Base-by-base conservation (phyloP, 495 filamentous ascomycete species). In the Aspergillus cavernicola region DNA sequence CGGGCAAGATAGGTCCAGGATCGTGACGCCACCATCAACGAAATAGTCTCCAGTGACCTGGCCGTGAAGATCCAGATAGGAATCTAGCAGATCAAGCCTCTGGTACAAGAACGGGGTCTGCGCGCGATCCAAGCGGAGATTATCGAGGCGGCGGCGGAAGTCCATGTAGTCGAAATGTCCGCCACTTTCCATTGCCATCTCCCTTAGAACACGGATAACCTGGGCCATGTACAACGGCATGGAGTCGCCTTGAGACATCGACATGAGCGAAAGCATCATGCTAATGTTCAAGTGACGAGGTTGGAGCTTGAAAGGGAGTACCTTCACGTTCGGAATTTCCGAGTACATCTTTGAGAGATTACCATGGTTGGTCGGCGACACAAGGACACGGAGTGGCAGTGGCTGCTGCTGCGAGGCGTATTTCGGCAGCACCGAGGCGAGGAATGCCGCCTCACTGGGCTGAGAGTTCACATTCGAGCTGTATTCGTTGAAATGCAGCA, bases 1-100 rank as follows among this genome's bases (percentile, higher is more conserved):
- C 0, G 86, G 85, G 61, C 84, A 87, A 2, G 80, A 85, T 24
- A 92, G 68, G 53, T 92, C 88, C 31, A 90, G 71, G 51, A 92
- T 87, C 0, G 86, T 88, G 6, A 90, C 68, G 11, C 71, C 68
- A 12, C 84, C 82, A 4, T 80, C 67, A 37, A 73, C 47, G 10
- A 63, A 65, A 24, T 65, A 62, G 29, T 63, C 53, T 0, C 55
- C 42, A 4, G 26, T 43, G 6, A 19, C 29, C n/a, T 28, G 22
- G 1, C 49, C 53, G 4, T 46, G 41, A 1, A 63, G 59, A 23
- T 68, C 61, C n/a, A 76, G 63, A 44, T 77, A 77, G 2, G 67
- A 70, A 42, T 79, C 74, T 0, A 80, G 56, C 1, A 78, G 60
- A 5, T 73, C 61, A 9, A 78, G 51, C 0, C 77, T 67, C 55